Percentiles rank a stretch among this genome's conserved stretches.
Evolutionary conservation across 225 moss, liverwort and hornwort species (phyloP).

Genomic region (Thuidium tamariscinum): DNA sequence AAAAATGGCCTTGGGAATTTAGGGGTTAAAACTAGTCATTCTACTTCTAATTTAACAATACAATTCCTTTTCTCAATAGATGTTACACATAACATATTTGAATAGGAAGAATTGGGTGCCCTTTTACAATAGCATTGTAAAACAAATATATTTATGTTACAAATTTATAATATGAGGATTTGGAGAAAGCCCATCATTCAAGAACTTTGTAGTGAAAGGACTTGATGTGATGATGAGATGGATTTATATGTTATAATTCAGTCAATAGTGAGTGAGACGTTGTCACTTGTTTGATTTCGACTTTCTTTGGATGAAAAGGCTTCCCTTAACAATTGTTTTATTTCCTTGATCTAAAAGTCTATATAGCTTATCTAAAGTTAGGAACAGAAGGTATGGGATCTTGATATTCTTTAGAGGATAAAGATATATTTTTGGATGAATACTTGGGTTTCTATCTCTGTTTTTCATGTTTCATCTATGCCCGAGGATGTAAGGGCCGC

Average conservation of each 20-base stretch:
- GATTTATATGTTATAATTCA: neutral
- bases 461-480: neutral
- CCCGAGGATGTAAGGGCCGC: no score
- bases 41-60: neutral
- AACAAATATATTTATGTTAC: neutral
- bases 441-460: neutral
- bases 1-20: no score
- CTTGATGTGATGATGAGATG: neutral
- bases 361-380: neutral
- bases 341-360: accelerated
- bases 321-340: neutral
- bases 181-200: neutral
- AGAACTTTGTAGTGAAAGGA: no score
- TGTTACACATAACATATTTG: neutral
- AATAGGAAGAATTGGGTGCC: neutral
- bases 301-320: neutral
- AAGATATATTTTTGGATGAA: neutral
- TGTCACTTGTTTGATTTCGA: neutral
- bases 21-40: neutral
- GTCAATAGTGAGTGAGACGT: neutral
- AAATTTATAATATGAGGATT: neutral
- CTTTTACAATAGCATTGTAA: neutral
- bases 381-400: no score
- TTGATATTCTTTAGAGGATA: accelerated
- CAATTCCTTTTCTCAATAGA: neutral